Evolutionary conservation across 768 basidiomycete genomes (phyloP).

Genomic region (Termitomyces heimii): DNA sequence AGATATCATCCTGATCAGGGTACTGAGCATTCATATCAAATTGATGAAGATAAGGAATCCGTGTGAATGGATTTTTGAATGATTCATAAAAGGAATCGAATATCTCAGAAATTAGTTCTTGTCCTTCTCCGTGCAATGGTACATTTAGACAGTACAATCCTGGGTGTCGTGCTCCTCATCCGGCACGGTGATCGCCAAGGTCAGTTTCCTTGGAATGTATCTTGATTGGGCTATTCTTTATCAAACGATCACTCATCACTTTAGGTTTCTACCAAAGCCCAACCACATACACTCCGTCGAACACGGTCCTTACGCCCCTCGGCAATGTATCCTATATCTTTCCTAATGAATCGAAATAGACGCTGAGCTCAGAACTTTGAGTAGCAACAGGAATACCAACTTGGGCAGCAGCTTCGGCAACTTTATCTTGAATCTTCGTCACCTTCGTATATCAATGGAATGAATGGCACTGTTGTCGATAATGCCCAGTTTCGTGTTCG

Average conservation of each 20-base stretch:
- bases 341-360: background rate
- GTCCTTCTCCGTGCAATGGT: conserved; percentile 7
- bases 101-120: background rate
- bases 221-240: background rate
- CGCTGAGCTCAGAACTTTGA: background rate
- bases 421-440: conserved; percentile 52
- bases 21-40: background rate
- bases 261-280: conserved; percentile 63
- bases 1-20: background rate
- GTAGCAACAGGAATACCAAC: conserved; percentile 52
- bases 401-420: conserved; percentile 46
- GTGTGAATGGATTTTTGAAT: background rate
- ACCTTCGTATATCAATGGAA: conserved; percentile 42
- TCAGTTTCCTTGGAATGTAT: conserved; percentile 9
- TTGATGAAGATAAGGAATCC: background rate
- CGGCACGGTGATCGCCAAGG: conserved; percentile 58
- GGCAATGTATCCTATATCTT: conserved; percentile 42
- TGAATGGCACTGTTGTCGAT: conserved; percentile 30
- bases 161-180: conserved; percentile 52
- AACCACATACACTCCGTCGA: conserved; percentile 46
- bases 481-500: conserved; percentile 36
- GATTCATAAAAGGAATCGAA: background rate
- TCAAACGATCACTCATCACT: background rate
- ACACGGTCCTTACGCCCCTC: conserved; percentile 60
- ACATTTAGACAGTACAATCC: conserved; percentile 26